These are phyloP conservation scores for Starmerella scarabaei DNA, from an alignment of 805 yeast genomes.

Conservation along the genomic window DNA sequence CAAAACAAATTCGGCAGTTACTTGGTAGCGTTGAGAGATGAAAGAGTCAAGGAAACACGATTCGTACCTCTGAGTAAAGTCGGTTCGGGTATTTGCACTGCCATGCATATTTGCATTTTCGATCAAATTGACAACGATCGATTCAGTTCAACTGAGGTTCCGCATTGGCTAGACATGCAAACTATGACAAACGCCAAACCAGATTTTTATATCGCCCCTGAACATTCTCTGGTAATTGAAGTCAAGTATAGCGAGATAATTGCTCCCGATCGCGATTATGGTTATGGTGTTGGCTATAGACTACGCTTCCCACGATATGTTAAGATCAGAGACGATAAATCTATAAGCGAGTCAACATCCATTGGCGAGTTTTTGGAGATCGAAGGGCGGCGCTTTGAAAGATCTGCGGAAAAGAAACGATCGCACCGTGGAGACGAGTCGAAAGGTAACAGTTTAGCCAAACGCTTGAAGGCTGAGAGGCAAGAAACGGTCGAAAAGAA, in stretches of 20 bases:
- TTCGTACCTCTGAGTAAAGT: constrained; percentile 63
- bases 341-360: constrained; percentile 42
- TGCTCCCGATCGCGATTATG: constrained; percentile 26
- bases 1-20: constrained; percentile 36
- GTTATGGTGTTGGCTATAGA: constrained; percentile 56
- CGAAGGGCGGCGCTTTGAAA: background rate
- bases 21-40: constrained; percentile 54
- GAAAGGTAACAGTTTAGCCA: background rate
- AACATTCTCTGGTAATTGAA: constrained; percentile 64
- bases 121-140: constrained; percentile 48
- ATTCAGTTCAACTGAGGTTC: constrained; percentile 27
- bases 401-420: background rate
- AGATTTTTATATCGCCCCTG: constrained; percentile 63
- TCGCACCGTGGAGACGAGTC: background rate
- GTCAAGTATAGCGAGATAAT: constrained; percentile 69
- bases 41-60: constrained; percentile 25
- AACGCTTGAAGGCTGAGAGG: constrained; percentile 4
- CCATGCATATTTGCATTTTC: constrained; percentile 48
- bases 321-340: constrained; percentile 55
- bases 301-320: constrained; percentile 66
- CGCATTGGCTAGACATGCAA: constrained; percentile 12
- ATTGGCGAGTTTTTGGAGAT: constrained; percentile 36
- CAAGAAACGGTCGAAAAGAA: background rate
- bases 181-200: constrained; percentile 5
- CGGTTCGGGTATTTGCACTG: constrained; percentile 68